A percentile compares a stretch with the other conserved stretches of the same genome.
Conservation (phyloP, 1,139 yeast genomes). For the Suhomyces bolitotheri region DNA sequence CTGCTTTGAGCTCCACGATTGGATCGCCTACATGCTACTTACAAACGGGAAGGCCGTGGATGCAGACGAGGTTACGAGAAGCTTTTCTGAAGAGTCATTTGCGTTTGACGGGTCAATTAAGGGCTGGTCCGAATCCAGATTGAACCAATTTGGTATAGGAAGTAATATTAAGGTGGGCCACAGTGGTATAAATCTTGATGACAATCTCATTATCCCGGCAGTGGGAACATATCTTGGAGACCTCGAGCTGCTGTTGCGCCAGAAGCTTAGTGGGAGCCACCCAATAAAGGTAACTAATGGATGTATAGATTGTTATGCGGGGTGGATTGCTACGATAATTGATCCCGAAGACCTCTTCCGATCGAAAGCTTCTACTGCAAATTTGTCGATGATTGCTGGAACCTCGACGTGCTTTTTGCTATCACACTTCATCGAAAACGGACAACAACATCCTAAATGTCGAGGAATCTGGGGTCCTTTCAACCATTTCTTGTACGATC, state of each 20-base stretch:
- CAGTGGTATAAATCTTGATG: constrained; percentile 5
- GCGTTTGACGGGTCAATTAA: constrained; percentile 57
- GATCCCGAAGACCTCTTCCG: constrained; percentile 5
- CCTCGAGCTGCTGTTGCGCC: background rate
- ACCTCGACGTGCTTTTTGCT: constrained; percentile 58
- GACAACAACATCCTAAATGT: constrained; percentile 8
- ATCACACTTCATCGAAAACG: constrained; percentile 18
- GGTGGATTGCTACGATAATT: constrained; percentile 43
- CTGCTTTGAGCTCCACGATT: constrained; percentile 56
- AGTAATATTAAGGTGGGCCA: constrained; percentile 10
- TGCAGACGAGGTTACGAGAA: background rate
- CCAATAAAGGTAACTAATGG: constrained; percentile 41
- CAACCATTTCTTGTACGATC: constrained; percentile 14
- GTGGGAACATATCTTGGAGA: constrained; percentile 26
- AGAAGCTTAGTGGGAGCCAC: background rate
- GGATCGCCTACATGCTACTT: constrained; percentile 42
- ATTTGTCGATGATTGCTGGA: constrained; percentile 56
- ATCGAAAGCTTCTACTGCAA: constrained; percentile 18
- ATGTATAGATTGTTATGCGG: constrained; percentile 59
- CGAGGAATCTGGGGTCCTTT: constrained; percentile 64
- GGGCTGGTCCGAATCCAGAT: constrained; percentile 46
- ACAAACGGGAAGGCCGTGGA: constrained; percentile 28
- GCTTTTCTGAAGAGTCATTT: constrained; percentile 13
- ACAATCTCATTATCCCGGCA: constrained; percentile 8
- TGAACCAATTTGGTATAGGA: constrained; percentile 22